Conservation (phyloP, 2,329 filamentous ascomycete species). For the Sclerotinia sclerotiorum region DNA sequence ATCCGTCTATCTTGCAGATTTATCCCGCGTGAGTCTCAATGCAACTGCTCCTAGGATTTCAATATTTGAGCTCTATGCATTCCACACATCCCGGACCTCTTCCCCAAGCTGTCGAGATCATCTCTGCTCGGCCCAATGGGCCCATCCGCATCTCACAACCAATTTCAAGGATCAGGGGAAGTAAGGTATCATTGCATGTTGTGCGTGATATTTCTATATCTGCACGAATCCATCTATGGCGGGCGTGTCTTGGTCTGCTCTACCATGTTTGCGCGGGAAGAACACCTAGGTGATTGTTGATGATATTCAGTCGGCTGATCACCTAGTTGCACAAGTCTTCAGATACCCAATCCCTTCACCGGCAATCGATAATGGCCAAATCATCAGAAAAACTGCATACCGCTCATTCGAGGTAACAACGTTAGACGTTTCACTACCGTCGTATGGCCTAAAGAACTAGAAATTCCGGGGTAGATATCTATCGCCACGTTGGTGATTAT, state of each 20-base stretch:
- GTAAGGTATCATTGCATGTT: slow-evolving; percentile 13
- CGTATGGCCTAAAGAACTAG: slow-evolving; percentile 25
- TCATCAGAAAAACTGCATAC: slow-evolving; percentile 27
- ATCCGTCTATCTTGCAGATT: not conserved
- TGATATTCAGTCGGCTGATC: slow-evolving; percentile 29
- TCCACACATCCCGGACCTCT: not conserved
- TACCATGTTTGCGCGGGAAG: slow-evolving; percentile 28
- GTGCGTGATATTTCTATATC: not conserved
- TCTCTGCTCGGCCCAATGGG: not conserved
- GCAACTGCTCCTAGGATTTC: not conserved
- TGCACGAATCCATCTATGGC: slow-evolving; percentile 24
- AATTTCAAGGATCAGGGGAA: not conserved
- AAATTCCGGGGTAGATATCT: slow-evolving; percentile 33
- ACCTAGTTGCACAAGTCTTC: slow-evolving; percentile 31
- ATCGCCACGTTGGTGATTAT: slow-evolving; percentile 30
- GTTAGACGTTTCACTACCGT: not conserved
- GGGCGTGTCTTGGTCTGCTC: slow-evolving; percentile 23
- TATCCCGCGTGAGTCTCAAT: not conserved
- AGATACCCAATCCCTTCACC: slow-evolving; percentile 30
- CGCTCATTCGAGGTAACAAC: slow-evolving; percentile 26
- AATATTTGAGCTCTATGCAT: not conserved
- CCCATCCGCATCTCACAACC: slow-evolving; percentile 8
- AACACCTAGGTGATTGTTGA: slow-evolving; percentile 33
- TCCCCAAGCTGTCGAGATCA: not conserved
- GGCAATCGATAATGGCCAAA: slow-evolving; percentile 33